These are phyloP conservation scores for Euphorbia corollata DNA, from an alignment of 441 rosid species.

Conservation along the genomic window DNA sequence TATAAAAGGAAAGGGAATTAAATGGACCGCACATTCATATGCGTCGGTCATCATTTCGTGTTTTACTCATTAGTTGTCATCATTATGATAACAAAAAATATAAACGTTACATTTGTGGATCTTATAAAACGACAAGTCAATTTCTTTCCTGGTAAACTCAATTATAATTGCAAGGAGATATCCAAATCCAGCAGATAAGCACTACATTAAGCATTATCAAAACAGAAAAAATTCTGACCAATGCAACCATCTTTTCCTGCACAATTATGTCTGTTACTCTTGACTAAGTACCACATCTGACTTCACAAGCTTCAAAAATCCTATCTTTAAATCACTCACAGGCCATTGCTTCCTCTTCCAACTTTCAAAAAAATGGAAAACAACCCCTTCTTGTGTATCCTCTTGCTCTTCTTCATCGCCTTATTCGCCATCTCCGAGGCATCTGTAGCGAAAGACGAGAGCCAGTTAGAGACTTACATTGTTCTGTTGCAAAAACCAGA, in stretches of 20 bases:
- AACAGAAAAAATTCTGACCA: neutral
- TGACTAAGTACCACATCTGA: neutral
- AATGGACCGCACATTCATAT: too few species aligned
- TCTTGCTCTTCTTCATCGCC: constrained; percentile 10
- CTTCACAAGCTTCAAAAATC: neutral
- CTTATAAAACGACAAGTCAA: neutral
- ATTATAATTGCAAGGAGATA: neutral
- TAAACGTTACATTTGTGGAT: neutral
- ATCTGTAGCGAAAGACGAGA: neutral
- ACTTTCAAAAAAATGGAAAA: constrained; percentile 18
- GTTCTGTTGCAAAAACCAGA: constrained; percentile 30
- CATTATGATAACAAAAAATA: neutral
- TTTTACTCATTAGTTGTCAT: neutral
- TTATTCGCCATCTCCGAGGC: constrained; percentile 8
- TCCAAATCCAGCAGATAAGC: neutral
- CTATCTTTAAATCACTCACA: neutral
- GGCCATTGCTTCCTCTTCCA: neutral
- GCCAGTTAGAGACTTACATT: constrained; percentile 32
- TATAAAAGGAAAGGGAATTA: too few species aligned
- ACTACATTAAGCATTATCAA: too few species aligned
- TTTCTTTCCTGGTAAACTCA: too few species aligned
- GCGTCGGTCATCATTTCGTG: neutral
- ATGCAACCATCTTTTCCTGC: neutral
- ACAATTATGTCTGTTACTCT: neutral
- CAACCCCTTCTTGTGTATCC: neutral